Conservation (phyloP, 2,329 filamentous ascomycete genomes). For the Fusarium setosum region DNA sequence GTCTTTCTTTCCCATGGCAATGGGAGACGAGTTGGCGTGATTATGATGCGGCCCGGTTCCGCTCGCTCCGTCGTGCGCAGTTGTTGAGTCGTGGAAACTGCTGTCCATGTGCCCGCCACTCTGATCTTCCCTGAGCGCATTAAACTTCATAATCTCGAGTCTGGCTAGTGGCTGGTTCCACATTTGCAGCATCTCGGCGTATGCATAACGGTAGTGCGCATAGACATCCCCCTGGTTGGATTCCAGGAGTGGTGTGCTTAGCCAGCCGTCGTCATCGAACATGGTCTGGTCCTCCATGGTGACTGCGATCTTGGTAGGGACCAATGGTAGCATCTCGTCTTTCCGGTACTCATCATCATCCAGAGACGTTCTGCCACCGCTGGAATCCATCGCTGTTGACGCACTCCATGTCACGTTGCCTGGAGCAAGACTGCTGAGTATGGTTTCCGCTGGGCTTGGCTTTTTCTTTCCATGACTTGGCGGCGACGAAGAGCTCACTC, state of each 20-base stretch:
- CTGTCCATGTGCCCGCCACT: constrained; percentile 43
- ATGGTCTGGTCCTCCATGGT: constrained; percentile 70
- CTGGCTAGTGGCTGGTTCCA: constrained; percentile 72
- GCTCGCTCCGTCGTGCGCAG: constrained; percentile 53
- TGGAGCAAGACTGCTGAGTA: constrained; percentile 65
- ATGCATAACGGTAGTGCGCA: constrained; percentile 71
- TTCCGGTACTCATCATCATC: constrained; percentile 64
- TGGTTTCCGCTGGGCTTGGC: constrained; percentile 71
- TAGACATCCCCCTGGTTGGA: constrained; percentile 61
- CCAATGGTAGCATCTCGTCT: constrained; percentile 59
- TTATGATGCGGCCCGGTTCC: constrained; percentile 48
- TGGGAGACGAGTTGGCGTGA: constrained; percentile 59
- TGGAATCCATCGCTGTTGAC: constrained; percentile 59
- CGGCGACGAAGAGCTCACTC: constrained; percentile 56
- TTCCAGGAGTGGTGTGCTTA: constrained; percentile 69
- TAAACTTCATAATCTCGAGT: constrained; percentile 77
- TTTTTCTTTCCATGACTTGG: constrained; percentile 61
- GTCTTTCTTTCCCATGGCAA: constrained; percentile 68
- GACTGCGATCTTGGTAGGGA: constrained; percentile 64
- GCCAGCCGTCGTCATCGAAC: constrained; percentile 77
- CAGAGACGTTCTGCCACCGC: constrained; percentile 61
- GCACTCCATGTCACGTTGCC: constrained; percentile 62
- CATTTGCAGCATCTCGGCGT: constrained; percentile 76
- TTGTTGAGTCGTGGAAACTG: constrained; percentile 51
- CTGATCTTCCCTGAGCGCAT: constrained; percentile 65